Evolutionary conservation across 441 rosid genomes (phyloP), one percentile per base, ranked within the genome.

Genomic region (Gossypium davidsonii): DNA sequence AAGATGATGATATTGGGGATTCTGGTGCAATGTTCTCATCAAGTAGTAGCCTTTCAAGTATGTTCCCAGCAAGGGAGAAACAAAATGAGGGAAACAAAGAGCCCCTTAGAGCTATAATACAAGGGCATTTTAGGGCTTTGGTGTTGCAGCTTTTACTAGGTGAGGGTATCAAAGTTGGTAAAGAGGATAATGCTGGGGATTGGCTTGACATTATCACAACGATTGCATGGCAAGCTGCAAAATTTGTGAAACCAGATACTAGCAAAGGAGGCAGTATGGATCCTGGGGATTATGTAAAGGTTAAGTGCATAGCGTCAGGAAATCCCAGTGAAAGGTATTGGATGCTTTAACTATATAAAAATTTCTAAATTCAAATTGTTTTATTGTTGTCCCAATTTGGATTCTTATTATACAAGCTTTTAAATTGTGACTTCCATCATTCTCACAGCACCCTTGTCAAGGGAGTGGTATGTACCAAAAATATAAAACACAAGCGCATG

Each of bases 211-310:
- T 90, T 65, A 82, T 95, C 74, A 89, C 98, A 6, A 25, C 81
- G 68, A 21, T 93, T 72, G 91, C 99, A 6, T 91, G 93, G 97
- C 95, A 93, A 81, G 99, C 98, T 78, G 99, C 99, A 0, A 90
- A 76, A 76, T 93, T 86, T 78, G 92, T 95, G 76, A 95, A 89
- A 80, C 99, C 99, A 4, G 97, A 95, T 81, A 95, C 97, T 70
- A 90, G 98, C 80, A 87, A 80, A 75, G 99, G 98, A 9, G 99
- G 98, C 72, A 93, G 98, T 83, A 95, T 95, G 99, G 99, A 95
- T 84, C 99, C 99, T 2, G 90, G 77, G 70, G 82, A 90, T 73
- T 95, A 95, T 79, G 97, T 95, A 73, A 93, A 95, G 82, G 87
- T 95, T 55, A 95, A 95, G 79, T 93, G 99, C 70, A 84, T 95